Conservation (phyloP, 2,329 filamentous ascomycete genomes). For the Dothistroma pini region DNA sequence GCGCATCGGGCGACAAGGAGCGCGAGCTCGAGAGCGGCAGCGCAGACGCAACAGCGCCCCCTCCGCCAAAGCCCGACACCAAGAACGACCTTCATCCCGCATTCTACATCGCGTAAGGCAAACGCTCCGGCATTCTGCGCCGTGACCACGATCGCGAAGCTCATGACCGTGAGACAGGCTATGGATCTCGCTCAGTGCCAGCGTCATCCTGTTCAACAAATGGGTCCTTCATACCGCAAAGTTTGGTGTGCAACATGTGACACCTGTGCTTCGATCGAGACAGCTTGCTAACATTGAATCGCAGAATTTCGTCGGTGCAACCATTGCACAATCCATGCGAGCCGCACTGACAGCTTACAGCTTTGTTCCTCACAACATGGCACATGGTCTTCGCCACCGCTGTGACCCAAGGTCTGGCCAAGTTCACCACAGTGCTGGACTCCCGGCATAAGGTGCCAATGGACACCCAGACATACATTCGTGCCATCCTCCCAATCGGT, state of each 20-base stretch:
- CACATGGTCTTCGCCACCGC: slow-evolving; percentile 89
- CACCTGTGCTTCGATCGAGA: background rate
- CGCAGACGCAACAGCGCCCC: slow-evolving; percentile 48
- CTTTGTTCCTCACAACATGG: slow-evolving; percentile 90
- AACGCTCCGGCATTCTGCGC: background rate
- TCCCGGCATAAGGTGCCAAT: slow-evolving; percentile 96
- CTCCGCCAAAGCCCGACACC: slow-evolving; percentile 62
- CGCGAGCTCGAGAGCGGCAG: slow-evolving; percentile 63
- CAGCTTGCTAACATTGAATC: slow-evolving; percentile 9
- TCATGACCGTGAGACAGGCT: slow-evolving; percentile 16
- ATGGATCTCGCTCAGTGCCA: slow-evolving; percentile 91
- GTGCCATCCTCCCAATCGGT: slow-evolving; percentile 91
- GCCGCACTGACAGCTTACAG: slow-evolving; percentile 37
- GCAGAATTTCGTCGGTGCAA: slow-evolving; percentile 18
- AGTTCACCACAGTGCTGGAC: slow-evolving; percentile 85
- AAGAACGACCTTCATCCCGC: slow-evolving; percentile 68
- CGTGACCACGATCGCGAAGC: background rate
- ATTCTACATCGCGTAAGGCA: slow-evolving; percentile 68
- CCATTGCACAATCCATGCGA: no score
- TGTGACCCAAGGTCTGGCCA: slow-evolving; percentile 89
- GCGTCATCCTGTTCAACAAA: slow-evolving; percentile 99
- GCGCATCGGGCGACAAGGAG: slow-evolving; percentile 72
- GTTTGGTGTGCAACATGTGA: slow-evolving; percentile 55
- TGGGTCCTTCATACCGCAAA: slow-evolving; percentile 84
- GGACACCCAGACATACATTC: slow-evolving; percentile 87